A percentile compares a stretch with the other conserved stretches of the same genome.
These are phyloP conservation scores for Phytophthora sojae DNA, from an alignment of 352 stramenopile genomes.

Conservation along the genomic window DNA sequence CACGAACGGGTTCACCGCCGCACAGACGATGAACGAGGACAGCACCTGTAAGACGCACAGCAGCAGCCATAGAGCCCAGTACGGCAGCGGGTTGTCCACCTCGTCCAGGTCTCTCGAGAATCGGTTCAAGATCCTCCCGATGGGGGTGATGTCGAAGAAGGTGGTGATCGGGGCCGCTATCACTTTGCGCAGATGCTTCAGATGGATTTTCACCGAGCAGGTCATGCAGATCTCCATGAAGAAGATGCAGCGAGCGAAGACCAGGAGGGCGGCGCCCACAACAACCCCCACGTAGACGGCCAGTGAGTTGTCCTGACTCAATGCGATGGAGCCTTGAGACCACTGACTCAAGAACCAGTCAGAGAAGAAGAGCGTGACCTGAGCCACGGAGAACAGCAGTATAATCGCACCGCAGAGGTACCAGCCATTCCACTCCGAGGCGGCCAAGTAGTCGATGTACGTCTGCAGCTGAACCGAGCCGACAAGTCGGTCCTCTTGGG, in stretches of 20 bases:
- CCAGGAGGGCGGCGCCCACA: conserved; percentile 26
- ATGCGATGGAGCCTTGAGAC: conserved; percentile 29
- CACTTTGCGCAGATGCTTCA: conserved; percentile 50
- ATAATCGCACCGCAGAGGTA: conserved; percentile 15
- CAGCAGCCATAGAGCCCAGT: conserved; percentile 49
- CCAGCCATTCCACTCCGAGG: conserved; percentile 46
- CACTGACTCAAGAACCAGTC: conserved; percentile 60
- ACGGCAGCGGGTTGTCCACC: conserved; percentile 60
- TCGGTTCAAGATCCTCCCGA: conserved; percentile 73
- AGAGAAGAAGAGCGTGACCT: conserved; percentile 43
- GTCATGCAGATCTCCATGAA: conserved; percentile 54
- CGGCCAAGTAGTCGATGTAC: conserved; percentile 49
- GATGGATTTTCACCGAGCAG: conserved; percentile 46
- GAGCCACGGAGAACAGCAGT: conserved; percentile 39
- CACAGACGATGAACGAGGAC: conserved; percentile 47
- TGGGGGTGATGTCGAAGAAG: conserved; percentile 75
- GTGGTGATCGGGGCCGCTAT: conserved; percentile 53
- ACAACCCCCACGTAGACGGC: conserved; percentile 47
- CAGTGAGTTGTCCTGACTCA: conserved; percentile 41
- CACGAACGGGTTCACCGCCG: conserved; percentile 46
- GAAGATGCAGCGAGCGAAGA: conserved; percentile 41
- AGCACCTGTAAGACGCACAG: conserved; percentile 47
- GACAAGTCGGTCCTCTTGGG: neutral
- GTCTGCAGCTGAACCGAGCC: conserved; percentile 6
- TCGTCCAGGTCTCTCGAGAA: conserved; percentile 74